Evolutionary conservation across 2,329 filamentous ascomycete species (phyloP).

Genomic region (Paraphoma sp.): DNA sequence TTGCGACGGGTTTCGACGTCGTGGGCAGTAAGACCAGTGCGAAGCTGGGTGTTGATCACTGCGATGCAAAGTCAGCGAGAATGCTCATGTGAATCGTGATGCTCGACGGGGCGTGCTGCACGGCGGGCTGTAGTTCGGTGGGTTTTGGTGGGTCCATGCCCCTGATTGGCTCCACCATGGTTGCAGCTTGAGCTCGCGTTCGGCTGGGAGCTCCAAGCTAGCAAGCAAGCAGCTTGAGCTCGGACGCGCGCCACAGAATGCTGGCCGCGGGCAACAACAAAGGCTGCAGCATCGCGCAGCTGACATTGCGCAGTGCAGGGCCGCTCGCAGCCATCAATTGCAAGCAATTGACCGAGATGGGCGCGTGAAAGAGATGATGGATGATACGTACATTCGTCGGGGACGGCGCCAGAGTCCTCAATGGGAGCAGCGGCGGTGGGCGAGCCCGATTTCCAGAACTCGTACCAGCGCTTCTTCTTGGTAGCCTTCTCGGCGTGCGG

Average conservation of each 20-base stretch:
- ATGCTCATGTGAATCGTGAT: slow-evolving; percentile 2
- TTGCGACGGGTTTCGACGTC: slow-evolving; percentile 71
- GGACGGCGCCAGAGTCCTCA: slow-evolving; percentile 54
- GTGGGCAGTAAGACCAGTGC: slow-evolving; percentile 63
- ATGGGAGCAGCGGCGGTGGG: slow-evolving; percentile 33
- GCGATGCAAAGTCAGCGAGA: slow-evolving; percentile 46
- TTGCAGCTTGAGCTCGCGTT: slow-evolving; percentile 14
- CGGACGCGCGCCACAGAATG: slow-evolving; percentile 19
- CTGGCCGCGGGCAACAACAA: slow-evolving; percentile 12
- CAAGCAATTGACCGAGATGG: background rate
- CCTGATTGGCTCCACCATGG: slow-evolving; percentile 26
- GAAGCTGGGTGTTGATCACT: slow-evolving; percentile 70
- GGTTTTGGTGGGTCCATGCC: no score
- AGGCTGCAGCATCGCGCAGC: slow-evolving; percentile 2
- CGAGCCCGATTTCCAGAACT: slow-evolving; percentile 59
- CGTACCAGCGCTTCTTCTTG: slow-evolving; percentile 64
- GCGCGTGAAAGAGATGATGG: background rate
- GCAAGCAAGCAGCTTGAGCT: slow-evolving; percentile 17
- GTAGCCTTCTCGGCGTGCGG: slow-evolving; percentile 52
- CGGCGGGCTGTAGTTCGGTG: slow-evolving; percentile 22
- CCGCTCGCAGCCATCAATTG: background rate
- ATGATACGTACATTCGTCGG: slow-evolving; percentile 58
- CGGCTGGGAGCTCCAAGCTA: background rate
- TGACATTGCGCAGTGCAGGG: background rate
- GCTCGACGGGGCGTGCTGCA: slow-evolving; percentile 10